Conservation (phyloP, 768 basidiomycete genomes). For the Postia placenta region DNA sequence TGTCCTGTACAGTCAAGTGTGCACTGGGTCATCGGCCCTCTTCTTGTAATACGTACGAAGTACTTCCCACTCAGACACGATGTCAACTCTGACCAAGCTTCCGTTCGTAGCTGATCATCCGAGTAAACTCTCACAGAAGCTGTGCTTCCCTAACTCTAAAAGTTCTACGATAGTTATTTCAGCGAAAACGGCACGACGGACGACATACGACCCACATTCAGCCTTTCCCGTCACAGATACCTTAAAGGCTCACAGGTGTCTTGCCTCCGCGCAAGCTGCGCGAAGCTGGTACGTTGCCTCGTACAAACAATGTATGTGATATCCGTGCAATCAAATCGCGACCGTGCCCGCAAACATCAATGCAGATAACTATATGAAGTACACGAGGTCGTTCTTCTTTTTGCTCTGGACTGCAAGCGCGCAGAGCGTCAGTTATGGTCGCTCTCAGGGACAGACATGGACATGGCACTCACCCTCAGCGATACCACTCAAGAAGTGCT, state of each 20-base stretch:
- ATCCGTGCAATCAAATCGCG: too few species aligned
- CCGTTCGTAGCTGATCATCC: too few species aligned
- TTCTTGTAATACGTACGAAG: too few species aligned
- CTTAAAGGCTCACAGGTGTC: neutral
- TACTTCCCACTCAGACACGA: too few species aligned
- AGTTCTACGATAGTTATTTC: neutral
- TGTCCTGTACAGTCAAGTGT: too few species aligned
- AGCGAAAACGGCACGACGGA: neutral
- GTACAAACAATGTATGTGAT: too few species aligned
- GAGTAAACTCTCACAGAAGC: neutral
- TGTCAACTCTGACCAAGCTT: too few species aligned
- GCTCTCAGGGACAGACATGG: conserved; percentile 15
- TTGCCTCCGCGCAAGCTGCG: neutral
- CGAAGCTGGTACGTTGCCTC: too few species aligned
- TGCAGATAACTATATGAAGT: conserved; percentile 66
- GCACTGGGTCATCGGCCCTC: too few species aligned
- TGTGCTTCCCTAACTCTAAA: neutral
- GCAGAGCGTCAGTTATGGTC: conserved; percentile 15
- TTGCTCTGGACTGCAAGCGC: conserved; percentile 88
- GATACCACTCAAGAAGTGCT: conserved; percentile 93
- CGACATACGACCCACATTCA: neutral
- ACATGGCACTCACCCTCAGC: conserved; percentile 59
- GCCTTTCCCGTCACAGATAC: neutral
- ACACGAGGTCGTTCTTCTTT: conserved; percentile 98
- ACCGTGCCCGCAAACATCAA: too few species aligned